Conservation (phyloP, 2,329 filamentous ascomycete species). For the Epichloe brachyelytri region DNA sequence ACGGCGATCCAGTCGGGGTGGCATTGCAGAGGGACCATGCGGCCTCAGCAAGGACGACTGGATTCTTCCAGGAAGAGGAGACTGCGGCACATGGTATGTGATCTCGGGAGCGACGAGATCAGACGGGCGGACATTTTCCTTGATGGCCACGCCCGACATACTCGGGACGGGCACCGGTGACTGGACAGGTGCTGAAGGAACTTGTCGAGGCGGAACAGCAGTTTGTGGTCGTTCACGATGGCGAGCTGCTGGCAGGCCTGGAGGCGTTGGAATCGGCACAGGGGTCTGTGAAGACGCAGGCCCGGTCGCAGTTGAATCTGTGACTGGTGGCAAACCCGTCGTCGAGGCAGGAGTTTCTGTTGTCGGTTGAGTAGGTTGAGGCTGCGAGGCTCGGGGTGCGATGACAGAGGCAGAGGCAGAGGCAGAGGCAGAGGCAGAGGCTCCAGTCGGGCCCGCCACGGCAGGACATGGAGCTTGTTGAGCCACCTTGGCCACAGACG, state of each 20-base stretch:
- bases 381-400: not conserved
- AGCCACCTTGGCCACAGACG: constrained; percentile 5
- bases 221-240: constrained; percentile 9
- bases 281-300: constrained; percentile 9
- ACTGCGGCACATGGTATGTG: constrained; percentile 26
- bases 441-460: not conserved
- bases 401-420: not conserved
- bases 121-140: constrained; percentile 18
- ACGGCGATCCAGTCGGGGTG: constrained; percentile 17
- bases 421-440: not conserved
- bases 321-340: not conserved
- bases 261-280: constrained; percentile 8
- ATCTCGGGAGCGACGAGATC: constrained; percentile 28
- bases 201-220: not conserved
- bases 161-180: constrained; percentile 2
- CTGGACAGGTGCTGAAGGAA: constrained; percentile 3
- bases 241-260: constrained; percentile 13
- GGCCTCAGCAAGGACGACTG: constrained; percentile 21
- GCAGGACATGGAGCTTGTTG: constrained; percentile 2
- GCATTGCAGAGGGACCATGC: constrained; percentile 20
- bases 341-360: not conserved
- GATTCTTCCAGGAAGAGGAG: constrained; percentile 13
- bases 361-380: not conserved
- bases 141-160: constrained; percentile 5
- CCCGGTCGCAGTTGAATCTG: constrained; percentile 4